Percentiles rank a stretch among this genome's conserved stretches.
Conservation (phyloP, 1,284 basidiomycete species). For the Pulveroboletus sp. region DNA sequence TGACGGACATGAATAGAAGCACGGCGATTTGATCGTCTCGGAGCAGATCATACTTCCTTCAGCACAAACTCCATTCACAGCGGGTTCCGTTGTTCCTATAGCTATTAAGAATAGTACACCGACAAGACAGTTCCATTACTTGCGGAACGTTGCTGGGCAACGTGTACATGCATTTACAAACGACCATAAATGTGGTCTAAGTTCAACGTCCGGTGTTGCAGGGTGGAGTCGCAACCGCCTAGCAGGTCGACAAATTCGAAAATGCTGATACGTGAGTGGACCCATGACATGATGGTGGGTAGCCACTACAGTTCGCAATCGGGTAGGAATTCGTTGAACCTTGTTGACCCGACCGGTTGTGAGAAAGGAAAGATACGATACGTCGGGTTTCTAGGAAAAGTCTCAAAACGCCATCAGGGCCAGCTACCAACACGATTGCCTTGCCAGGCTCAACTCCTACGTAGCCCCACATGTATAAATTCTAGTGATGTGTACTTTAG, state of each 20-base stretch:
- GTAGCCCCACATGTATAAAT: neutral
- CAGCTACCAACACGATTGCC: neutral
- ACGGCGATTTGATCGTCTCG: neutral
- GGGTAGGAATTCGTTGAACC: neutral
- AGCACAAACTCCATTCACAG: neutral
- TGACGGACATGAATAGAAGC: slow-evolving; percentile 1
- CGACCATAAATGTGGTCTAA: neutral
- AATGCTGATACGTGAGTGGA: neutral
- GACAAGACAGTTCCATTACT: neutral
- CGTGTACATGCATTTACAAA: neutral
- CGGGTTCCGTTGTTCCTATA: slow-evolving; percentile 3
- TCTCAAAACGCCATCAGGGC: neutral
- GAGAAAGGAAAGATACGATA: neutral
- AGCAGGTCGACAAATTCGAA: neutral
- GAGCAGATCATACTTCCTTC: neutral
- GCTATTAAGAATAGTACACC: neutral
- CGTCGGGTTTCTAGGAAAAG: neutral
- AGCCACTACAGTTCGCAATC: neutral
- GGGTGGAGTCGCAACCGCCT: neutral
- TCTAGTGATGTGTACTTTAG: neutral
- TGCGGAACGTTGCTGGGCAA: neutral
- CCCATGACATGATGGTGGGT: neutral
- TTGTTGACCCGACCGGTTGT: neutral
- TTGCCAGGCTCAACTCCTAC: no score
- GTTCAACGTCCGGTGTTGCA: neutral